Conservation (phyloP, 2,329 filamentous ascomycete genomes). For the Cercospora nicotianae region DNA sequence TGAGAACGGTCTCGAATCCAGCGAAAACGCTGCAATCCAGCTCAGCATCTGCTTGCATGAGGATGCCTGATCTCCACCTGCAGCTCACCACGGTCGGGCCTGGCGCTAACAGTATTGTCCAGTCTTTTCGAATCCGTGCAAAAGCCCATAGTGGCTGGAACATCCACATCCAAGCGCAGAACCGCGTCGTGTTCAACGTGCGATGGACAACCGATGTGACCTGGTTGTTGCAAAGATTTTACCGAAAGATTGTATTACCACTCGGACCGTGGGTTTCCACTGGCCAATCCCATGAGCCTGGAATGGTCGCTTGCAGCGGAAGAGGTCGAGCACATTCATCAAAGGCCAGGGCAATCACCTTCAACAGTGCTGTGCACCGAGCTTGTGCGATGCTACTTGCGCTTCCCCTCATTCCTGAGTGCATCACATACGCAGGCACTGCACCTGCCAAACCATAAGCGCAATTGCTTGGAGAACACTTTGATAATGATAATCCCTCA, state of each 20-base stretch:
- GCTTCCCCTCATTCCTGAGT: not conserved
- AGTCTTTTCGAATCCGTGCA: not conserved
- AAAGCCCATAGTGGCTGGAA: not conserved
- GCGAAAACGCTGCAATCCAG: not conserved
- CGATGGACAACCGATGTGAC: not conserved
- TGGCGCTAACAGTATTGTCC: not conserved
- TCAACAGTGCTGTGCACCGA: not conserved
- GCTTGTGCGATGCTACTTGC: not conserved
- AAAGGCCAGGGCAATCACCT: not conserved
- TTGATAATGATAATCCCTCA: not conserved
- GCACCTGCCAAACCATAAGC: not conserved
- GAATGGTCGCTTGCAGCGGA: not conserved
- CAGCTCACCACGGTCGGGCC: not conserved
- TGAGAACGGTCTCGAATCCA: not conserved
- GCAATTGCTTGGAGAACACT: not conserved
- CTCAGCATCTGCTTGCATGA: not conserved
- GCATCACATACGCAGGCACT: not conserved
- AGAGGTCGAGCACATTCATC: not conserved
- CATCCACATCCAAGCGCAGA: not conserved
- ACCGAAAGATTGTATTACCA: not conserved
- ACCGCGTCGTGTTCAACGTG: not conserved
- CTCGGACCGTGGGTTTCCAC: not conserved
- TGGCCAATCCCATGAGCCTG: not conserved
- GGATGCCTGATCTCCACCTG: not conserved
- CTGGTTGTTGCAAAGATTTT: not conserved